Base-by-base conservation (phyloP, 345 rosid genomes). In the Rhizophora mangle region DNA sequence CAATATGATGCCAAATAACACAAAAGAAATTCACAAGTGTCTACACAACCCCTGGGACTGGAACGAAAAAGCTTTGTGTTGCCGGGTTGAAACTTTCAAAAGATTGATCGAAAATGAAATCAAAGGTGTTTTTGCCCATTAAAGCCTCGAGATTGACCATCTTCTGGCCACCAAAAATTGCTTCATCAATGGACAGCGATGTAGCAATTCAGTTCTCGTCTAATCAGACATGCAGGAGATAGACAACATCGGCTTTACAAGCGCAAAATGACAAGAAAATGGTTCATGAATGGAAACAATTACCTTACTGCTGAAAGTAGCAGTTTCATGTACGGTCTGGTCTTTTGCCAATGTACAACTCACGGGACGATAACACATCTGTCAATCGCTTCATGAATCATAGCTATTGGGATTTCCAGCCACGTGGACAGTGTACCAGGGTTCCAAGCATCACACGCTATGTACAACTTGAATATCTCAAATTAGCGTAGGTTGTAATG, bases 61-160 rank as follows among this genome's bases (percentile, higher is more conserved):
- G 47, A 60, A n/a, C 16, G 21, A 29, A 9, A 32, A 46, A 0
- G 30, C 49, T 60, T 57, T 31, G 19, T 58, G 49, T 30, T 27
- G 71, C 43, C 53, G 20, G 22, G 47, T 58, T 36, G 63, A 65
- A 37, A 37, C 51, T 54, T 54, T 60, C 69, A 71, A 62, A 79
- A 57, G 79, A 76, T 66, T 61, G 81, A 79, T 71, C 62, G 52
- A 74, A 76, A 76, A 76, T 75, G 55, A 39, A 68, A 60, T 30
- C 65, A 13, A 3, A 1, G 20, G 67, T 19, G 8, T 59, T 0
- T 57, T 56, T 63, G 6, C 27, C 37, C 10, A 53, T 54, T 57
- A 54, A 62, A 71, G 62, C 31, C 70, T 36, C 49, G 78, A 62
- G 60, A 77, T 63, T 68, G 26, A 31, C 26, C 31, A 36, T 32